Base-by-base conservation (phyloP, 371 early-diverging fungal species). In the Apophysomyces sp. region DNA sequence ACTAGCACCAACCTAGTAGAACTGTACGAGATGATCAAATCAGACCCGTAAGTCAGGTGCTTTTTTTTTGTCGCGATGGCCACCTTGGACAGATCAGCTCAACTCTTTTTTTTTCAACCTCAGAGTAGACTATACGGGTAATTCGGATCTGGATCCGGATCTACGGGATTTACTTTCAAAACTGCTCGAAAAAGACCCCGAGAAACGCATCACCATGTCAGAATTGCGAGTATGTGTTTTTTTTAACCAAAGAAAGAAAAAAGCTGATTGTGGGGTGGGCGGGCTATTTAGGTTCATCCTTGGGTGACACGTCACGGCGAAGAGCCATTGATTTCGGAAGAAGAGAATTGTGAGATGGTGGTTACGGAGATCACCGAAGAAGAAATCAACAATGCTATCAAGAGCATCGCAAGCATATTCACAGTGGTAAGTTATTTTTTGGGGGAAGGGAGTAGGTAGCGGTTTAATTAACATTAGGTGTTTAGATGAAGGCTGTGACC, bases 271-370 rank as follows among this genome's bases (percentile, higher is more conserved):
- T 34, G 13, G 13, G 11, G 4, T 34, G 34, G 8, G 4, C 1
- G 44, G 15, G 41, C 27, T 37, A 15, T 61, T 44, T 64, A 89
- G 88, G 69, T 71, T 36, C 89, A 96, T 67, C 90, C 93, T 4
- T 98, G 97, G 97, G 78, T 96, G 12, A 95, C 96, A 5, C 70
- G 88, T 37, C 60, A 86, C 65, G 94, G 91, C 58, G 63, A 56
- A 7, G 78, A 80, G 2, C 83, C 85, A 16, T 78, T 96, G 60
- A 81, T 88, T 12, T 73, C 81, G 36, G 86, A 87, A 67, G 89
- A 90, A 62, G 90, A 89, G 61, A 96, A 96, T 76, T 89, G 83
- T 67, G 66, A 72, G 57, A 78, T 84, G 63, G 67, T 82, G 63
- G 84, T 93, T 34, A 75, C 84, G 28, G 89, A 91, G 32, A 81